Evolutionary conservation across 176 grass and related monocot genomes (phyloP), one percentile per base, ranked within the genome.

Genomic region (Echinochloa phyllopogon): DNA sequence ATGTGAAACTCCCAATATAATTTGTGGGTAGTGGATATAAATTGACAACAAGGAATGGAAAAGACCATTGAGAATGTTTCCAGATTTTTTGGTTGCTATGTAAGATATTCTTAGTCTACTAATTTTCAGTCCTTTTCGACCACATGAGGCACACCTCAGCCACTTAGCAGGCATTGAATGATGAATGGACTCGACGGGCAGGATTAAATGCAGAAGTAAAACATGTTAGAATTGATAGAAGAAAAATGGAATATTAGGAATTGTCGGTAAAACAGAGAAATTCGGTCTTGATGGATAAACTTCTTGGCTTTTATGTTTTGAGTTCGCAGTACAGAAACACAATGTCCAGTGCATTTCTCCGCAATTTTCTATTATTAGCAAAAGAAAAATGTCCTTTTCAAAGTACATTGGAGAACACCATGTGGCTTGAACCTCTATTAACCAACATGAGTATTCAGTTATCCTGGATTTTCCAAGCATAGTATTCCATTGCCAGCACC

Each of bases 201-300:
- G 29, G 60, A 77, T 16, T 69, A 29, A 77, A 77, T 50, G 42
- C 20, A 20, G 72, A 77, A 77, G 63, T 29, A 29, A 59, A 51
- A 29, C 40, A 43, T 21, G 43, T 42, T 57, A 6, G 51, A 58
- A 21, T 36, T 87, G 72, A 71, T 24, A 6, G 7, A 42, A 63
- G 37, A 77, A 72, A 72, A 78, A 52, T 60, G 18, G 43, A 83
- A 58, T 8, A 37, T 61, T 48, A 41, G 27, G 49, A 69, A 77
- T 50, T 55, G 23, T 18, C 29, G 39, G 72, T 33, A 76, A 75
- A 87, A 17, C 62, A 60, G 10, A 73, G 56, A 63, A 88, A 83
- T 70, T 53, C 2, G 71, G n/a, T 77, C 42, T 24, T 45, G 16
- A 74, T 73, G 38, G 37, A 45, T 16, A 12, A 77, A 42, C 51